phyloP scores from a whole-genome alignment of 768 basidiomycete genomes.

The Serendipita vermifera region DNA sequence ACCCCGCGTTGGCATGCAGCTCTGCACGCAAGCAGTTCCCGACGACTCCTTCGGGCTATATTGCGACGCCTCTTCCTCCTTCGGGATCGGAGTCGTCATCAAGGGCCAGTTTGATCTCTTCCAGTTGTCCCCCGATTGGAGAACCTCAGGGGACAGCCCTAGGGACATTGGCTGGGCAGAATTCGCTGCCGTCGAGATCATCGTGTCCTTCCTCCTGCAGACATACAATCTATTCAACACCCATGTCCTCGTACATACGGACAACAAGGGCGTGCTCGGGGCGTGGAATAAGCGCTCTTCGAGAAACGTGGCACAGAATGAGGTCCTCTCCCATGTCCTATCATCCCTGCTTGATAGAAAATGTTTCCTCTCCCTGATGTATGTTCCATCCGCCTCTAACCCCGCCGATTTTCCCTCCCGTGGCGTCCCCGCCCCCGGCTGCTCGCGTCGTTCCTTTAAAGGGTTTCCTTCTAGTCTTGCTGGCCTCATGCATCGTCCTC shows the following conservation, averaged over 20 bases:
- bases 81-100: slow-evolving; percentile 31
- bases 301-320: slow-evolving; percentile 16
- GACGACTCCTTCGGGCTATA: slow-evolving; percentile 20
- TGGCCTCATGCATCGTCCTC: too few species aligned
- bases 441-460: too few species aligned
- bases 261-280: slow-evolving; percentile 31
- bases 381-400: slow-evolving; percentile 21
- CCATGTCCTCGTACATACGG: slow-evolving; percentile 26
- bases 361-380: slow-evolving; percentile 15
- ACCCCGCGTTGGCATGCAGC: neutral
- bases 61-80: slow-evolving; percentile 30
- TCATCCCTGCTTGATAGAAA: too few species aligned
- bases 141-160: slow-evolving; percentile 11
- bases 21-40: neutral
- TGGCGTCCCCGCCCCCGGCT: too few species aligned
- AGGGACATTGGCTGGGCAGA: slow-evolving; percentile 34
- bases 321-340: too few species aligned
- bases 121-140: slow-evolving; percentile 26
- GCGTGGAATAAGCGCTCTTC: slow-evolving; percentile 22
- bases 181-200: slow-evolving; percentile 33
- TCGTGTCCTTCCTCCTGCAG: slow-evolving; percentile 24
- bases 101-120: slow-evolving; percentile 29
- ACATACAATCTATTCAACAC: slow-evolving; percentile 15
- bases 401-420: slow-evolving; percentile 25
- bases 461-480: too few species aligned